phyloP scores from a whole-genome alignment of 2,329 filamentous ascomycete genomes.

The Colletotrichum cordylinicola region DNA sequence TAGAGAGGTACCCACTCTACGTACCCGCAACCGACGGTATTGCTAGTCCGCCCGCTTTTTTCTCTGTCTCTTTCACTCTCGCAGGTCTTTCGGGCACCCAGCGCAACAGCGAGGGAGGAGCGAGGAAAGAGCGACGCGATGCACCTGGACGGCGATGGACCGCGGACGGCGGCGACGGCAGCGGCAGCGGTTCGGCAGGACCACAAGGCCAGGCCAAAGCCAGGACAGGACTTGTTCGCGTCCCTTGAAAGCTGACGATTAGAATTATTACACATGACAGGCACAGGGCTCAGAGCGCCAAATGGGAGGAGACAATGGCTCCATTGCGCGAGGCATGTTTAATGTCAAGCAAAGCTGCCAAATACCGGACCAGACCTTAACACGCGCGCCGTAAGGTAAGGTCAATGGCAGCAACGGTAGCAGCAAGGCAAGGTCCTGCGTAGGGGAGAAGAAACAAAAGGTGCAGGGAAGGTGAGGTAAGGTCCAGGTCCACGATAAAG shows the following conservation, averaged over 20 bases:
- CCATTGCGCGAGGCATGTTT: not conserved
- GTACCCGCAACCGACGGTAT: constrained; percentile 16
- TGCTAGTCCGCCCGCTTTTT: not conserved
- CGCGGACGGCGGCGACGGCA: not conserved
- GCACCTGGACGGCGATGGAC: not conserved
- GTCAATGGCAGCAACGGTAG: not conserved
- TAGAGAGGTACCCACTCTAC: constrained; percentile 7
- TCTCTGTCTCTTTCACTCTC: not conserved
- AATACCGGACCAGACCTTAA: not conserved
- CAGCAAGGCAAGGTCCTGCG: not conserved
- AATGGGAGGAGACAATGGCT: not conserved
- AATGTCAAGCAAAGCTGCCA: not conserved
- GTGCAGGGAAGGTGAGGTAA: constrained; percentile 19
- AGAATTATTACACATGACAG: not conserved
- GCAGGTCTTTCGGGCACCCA: not conserved
- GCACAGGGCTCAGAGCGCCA: not conserved
- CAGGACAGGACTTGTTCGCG: not conserved
- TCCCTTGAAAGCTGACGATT: not conserved
- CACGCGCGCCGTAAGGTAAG: not conserved
- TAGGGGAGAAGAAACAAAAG: not conserved
- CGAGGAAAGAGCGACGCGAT: constrained; percentile 14
- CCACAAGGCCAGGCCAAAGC: not conserved
- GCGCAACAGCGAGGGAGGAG: constrained; percentile 4
- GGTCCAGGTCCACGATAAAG: not conserved
- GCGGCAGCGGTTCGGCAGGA: constrained; percentile 11